Evolutionary conservation across 257 asterid genomes (phyloP), one percentile per base, ranked within the genome.

Genomic region (Osmanthus fragrans): DNA sequence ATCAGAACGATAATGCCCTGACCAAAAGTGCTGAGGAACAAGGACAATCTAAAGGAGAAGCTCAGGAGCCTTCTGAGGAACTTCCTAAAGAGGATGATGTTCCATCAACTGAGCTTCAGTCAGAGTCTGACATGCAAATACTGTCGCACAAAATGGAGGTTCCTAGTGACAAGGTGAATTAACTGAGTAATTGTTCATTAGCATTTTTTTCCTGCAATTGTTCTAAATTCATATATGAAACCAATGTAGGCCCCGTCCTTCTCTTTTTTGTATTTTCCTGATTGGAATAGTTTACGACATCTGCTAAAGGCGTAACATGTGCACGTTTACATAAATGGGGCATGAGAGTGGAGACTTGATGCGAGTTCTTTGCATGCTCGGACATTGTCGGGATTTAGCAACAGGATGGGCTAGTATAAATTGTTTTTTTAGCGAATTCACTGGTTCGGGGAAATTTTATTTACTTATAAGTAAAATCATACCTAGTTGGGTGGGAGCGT

Each of bases 101-200:
- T 72, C 73, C 82, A 47, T 72, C 84, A 33, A 79, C 73, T 73
- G 92, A 86, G 70, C 54, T 65, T 78, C 81, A 82, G 47, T 54
- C 78, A 0, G 83, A 77, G 67, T 85, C 87, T 4, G 92, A 74
- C 25, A 70, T 82, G 30, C 89, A 85, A 82, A 80, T 91, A 60
- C 80, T 85, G 72, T 83, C 98, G 23, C 94, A 90, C 82, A 92
- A 89, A 87, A 93, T 95, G 85, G 98, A 90, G 80, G 99, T 95
- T 75, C 96, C 99, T 3, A 95, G 88, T 84, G 94, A 89, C 78
- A 95, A 90, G 97, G 99, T 95, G 73, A 77, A 36, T 54, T 39
- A 49, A 34, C 63, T 3, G 40, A 34, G 68, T 36, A 15, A 47
- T 51, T 74, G 56, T 71, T 10, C 77, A 13, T 68, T 9, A 42